Conservation (phyloP, 148 eudicot species). For the Suaeda aralocaspica region DNA sequence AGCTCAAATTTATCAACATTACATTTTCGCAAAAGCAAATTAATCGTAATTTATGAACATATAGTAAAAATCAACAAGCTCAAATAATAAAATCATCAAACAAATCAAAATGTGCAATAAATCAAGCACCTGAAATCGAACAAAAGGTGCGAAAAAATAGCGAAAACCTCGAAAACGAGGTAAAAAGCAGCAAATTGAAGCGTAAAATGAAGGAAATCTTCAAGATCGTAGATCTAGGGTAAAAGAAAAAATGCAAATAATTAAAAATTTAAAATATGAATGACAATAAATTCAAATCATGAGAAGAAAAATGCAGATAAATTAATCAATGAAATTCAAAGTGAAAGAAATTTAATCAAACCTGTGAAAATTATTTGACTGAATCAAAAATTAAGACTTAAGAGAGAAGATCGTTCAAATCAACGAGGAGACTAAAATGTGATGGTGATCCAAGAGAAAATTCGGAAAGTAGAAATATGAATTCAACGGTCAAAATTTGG, state of each 20-base stretch:
- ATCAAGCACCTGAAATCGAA: not conserved
- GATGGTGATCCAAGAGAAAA: not conserved
- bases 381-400: not conserved
- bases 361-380: not conserved
- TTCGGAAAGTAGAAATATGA: not conserved
- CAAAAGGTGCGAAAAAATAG: not conserved
- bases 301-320: not conserved
- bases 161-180: not conserved
- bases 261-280: not conserved
- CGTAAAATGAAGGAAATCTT: not conserved
- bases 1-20: not conserved
- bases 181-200: not conserved
- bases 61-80: not conserved
- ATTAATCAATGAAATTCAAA: not conserved
- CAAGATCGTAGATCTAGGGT: conserved; percentile 10
- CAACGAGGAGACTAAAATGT: not conserved
- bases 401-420: not conserved
- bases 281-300: not conserved
- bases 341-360: not conserved
- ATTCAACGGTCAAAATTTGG: not conserved
- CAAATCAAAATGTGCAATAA: not conserved
- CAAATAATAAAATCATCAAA: not conserved
- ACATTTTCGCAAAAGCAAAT: not conserved
- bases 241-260: not conserved
- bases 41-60: not conserved